Base-by-base conservation (phyloP, 1,284 basidiomycete species). In the Marasmius sp. region DNA sequence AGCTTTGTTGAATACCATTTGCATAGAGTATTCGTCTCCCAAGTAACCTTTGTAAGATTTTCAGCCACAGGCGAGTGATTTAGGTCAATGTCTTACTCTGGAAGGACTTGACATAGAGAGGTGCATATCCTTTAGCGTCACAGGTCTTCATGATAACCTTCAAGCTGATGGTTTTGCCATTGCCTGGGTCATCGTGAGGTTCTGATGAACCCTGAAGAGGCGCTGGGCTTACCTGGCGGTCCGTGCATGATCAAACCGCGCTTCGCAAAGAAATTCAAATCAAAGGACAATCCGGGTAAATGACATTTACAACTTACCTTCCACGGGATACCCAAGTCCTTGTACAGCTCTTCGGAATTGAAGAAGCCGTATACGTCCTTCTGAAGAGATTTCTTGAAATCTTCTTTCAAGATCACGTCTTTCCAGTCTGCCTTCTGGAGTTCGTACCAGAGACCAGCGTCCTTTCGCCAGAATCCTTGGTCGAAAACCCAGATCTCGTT, bases 131-230 rank as follows among this genome's bases (percentile, higher is more conserved):
- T 58, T 77, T 77, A 22, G 78, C 79, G 66, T 81, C 77, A 61
- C 87, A 88, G 0, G 81, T 81, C 70, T 88, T 90, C 85, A 91
- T 89, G 64, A 91, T 82, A 11, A 80, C 83, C 72, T 93, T 94
- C 70, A 94, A 78, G 61, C 83, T 89, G 73, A 92, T 92, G 0
- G 92, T 94, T 75, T 94, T 94, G 3, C 92, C 92, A 64, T 94
- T 94, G 2, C 92, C 91, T 82, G 71, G 47, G 37, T 36, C 27
- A 9, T 6, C 12, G 52, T 16, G 1, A 33, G 41, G 37, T 43
- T 1, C 39, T 20, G 45, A 51, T 22, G 14, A 55, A 45, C 39
- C 34, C 22, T n/a, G 38, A 49, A 36, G 9, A 18, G 38, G 10
- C 27, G 11, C 22, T 10, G 11, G 20, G 67, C 74, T 58, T 68